Conservation (phyloP, 1,139 yeast genomes). For the Taphrina pruni region DNA sequence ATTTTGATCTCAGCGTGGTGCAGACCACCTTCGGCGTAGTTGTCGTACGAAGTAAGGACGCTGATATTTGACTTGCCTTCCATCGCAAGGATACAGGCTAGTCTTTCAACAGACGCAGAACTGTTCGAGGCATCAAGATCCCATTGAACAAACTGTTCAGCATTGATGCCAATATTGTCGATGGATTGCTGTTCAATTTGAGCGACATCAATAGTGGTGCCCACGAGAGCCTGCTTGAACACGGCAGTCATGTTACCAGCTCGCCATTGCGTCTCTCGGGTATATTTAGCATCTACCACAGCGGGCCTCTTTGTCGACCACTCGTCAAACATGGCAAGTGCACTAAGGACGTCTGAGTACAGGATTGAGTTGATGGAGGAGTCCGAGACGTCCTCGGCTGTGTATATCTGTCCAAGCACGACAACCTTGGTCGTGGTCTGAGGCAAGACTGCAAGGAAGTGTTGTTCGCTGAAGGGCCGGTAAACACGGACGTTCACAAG, state of each 20-base stretch:
- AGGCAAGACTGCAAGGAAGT: slow-evolving; percentile 68
- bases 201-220: slow-evolving; percentile 40
- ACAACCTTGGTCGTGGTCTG: slow-evolving; percentile 63
- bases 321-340: slow-evolving; percentile 51
- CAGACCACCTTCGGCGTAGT: slow-evolving; percentile 72
- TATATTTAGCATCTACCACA: slow-evolving; percentile 50
- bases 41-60: slow-evolving; percentile 73
- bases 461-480: slow-evolving; percentile 70
- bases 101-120: slow-evolving; percentile 64
- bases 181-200: slow-evolving; percentile 44
- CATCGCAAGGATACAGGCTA: slow-evolving; percentile 75
- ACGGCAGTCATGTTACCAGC: slow-evolving; percentile 40
- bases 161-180: slow-evolving; percentile 45
- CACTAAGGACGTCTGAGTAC: slow-evolving; percentile 74
- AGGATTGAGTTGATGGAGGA: slow-evolving; percentile 52
- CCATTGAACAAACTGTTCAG: slow-evolving; percentile 65
- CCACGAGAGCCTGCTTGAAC: slow-evolving; percentile 22
- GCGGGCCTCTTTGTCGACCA: slow-evolving; percentile 32
- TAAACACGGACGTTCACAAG: slow-evolving; percentile 77
- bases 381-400: slow-evolving; percentile 53
- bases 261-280: slow-evolving; percentile 42
- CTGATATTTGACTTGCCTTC: slow-evolving; percentile 63
- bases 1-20: slow-evolving; percentile 72
- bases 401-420: slow-evolving; percentile 63
- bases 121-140: slow-evolving; percentile 66